Conservation (phyloP, 345 rosid genomes). For the Crucihimalaya himalaica region DNA sequence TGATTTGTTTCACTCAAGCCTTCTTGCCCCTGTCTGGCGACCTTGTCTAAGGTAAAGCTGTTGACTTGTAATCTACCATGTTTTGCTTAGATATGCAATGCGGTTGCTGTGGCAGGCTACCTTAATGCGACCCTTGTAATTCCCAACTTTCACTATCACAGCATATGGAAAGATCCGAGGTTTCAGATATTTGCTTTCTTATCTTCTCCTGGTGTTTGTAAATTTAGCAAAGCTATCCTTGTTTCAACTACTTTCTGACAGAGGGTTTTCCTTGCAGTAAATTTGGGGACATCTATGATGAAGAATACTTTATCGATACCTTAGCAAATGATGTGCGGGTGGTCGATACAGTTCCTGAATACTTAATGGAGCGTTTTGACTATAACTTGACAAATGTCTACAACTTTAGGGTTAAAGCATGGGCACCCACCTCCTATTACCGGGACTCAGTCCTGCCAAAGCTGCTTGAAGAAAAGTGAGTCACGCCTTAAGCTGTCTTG, state of each 20-base stretch:
- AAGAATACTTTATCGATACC: conserved; percentile 65
- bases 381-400: conserved; percentile 77
- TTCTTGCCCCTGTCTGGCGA: conserved; percentile 13
- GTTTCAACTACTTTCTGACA: conserved; percentile 22
- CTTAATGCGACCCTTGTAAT: conserved; percentile 95
- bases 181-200: conserved; percentile 24
- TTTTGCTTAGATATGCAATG: conserved; percentile 87
- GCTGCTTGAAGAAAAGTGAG: conserved; percentile 95
- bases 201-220: neutral
- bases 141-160: conserved; percentile 93
- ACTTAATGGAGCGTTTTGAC: conserved; percentile 96
- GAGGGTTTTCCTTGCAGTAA: conserved; percentile 52
- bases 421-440: conserved; percentile 84
- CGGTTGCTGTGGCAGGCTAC: conserved; percentile 97
- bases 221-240: neutral
- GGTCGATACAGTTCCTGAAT: conserved; percentile 76
- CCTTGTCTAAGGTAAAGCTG: conserved; percentile 10
- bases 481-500: conserved; percentile 19
- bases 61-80: conserved; percentile 27
- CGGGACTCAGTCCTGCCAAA: conserved; percentile 82
- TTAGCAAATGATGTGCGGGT: conserved; percentile 81
- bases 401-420: conserved; percentile 96
- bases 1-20: neutral
- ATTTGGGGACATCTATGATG: conserved; percentile 82
- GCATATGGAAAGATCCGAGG: conserved; percentile 99